Conservation (phyloP, 2,329 filamentous ascomycete genomes). For the Tolypocladium ophioglossoides region DNA sequence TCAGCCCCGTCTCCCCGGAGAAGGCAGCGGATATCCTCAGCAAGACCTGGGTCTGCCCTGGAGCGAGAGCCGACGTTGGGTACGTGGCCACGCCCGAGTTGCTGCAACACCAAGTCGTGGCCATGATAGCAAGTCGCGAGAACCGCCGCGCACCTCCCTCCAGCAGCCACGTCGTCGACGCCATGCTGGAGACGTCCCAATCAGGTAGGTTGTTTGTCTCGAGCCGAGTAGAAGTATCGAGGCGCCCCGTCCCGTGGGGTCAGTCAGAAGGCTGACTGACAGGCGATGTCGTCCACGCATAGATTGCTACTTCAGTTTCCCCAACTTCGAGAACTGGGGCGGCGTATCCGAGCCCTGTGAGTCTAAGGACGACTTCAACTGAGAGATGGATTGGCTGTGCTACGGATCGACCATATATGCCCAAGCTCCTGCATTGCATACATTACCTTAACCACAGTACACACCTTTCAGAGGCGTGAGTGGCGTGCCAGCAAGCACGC, state of each 20-base stretch:
- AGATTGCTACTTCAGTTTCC: slow-evolving; percentile 60
- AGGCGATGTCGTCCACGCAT: neutral
- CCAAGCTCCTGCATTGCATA: neutral
- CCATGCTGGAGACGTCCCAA: slow-evolving; percentile 13
- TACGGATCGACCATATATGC: neutral
- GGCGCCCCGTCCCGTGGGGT: neutral
- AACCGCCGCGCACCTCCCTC: slow-evolving; percentile 9
- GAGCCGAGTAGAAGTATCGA: neutral
- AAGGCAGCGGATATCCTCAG: slow-evolving; percentile 44
- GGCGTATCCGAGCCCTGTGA: slow-evolving; percentile 1
- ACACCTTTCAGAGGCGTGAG: neutral
- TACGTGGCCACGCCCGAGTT: neutral
- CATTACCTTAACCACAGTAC: too few relatives aligned
- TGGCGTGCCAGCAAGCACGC: neutral
- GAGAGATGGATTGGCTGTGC: neutral
- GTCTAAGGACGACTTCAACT: neutral
- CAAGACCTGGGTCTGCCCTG: slow-evolving; percentile 39
- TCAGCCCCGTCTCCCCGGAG: slow-evolving; percentile 35
- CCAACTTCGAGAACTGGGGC: slow-evolving; percentile 60
- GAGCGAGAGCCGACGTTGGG: slow-evolving; percentile 1
- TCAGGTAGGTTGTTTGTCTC: slow-evolving; percentile 11
- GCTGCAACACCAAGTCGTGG: slow-evolving; percentile 9
- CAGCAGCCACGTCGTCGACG: slow-evolving; percentile 10
- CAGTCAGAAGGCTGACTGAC: neutral
- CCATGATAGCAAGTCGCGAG: slow-evolving; percentile 12